Percentiles rank a stretch among this genome's conserved stretches.
Evolutionary conservation across 176 grass and related monocot species (phyloP).

Genomic region (Musa itinerans): DNA sequence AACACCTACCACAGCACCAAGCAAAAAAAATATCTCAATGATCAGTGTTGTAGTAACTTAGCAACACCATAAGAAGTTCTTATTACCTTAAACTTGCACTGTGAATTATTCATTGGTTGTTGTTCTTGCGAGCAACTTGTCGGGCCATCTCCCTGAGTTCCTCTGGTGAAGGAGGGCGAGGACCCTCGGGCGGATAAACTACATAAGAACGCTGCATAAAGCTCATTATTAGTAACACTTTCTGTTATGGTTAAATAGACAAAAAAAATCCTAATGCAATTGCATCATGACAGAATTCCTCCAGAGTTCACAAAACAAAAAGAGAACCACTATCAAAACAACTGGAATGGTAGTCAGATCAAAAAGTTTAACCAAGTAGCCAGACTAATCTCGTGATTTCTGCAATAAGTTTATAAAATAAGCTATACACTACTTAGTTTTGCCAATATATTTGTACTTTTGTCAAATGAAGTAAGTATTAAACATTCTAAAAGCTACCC

Average conservation of each 20-base stretch:
- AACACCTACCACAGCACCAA: too few relatives aligned
- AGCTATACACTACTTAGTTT: not conserved
- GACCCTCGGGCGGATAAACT: constrained; percentile 78
- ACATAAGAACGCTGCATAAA: constrained; percentile 72
- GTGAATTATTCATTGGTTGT: not conserved
- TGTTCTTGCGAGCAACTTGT: constrained; percentile 60
- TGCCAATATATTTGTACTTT: not conserved
- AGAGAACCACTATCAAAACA: not conserved
- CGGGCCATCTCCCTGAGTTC: constrained; percentile 82
- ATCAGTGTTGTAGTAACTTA: too few relatives aligned
- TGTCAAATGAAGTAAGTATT: not conserved
- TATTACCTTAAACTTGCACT: not conserved
- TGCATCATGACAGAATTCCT: not conserved
- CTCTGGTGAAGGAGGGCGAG: constrained; percentile 63
- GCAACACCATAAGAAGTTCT: not conserved
- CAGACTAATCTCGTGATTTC: too few relatives aligned
- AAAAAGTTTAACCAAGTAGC: too few relatives aligned
- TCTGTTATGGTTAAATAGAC: not conserved
- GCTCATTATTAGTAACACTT: not conserved
- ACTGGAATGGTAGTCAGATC: not conserved
- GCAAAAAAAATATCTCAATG: too few relatives aligned
- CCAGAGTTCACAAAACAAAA: not conserved
- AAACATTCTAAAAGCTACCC: too few relatives aligned
- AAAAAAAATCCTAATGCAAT: not conserved
- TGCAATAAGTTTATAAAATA: not conserved